Evolutionary conservation across 2,329 filamentous ascomycete genomes (phyloP).

Genomic region (Trichoderma asperellum): DNA sequence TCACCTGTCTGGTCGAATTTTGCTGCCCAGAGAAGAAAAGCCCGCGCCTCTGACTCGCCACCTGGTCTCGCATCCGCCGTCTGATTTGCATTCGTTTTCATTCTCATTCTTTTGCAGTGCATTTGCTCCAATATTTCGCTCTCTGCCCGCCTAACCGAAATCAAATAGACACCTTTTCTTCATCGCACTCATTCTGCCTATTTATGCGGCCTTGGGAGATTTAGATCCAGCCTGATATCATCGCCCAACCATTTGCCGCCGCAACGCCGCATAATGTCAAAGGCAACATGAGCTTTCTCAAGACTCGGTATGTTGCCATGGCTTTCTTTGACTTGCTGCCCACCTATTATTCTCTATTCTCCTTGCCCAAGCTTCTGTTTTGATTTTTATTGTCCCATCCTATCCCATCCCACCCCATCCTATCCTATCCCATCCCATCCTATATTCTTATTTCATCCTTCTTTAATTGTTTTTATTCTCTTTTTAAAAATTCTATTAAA

Average conservation of each 20-base stretch:
- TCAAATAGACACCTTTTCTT: neutral
- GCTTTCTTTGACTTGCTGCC: slow-evolving; percentile 31
- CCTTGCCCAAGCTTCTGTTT: neutral
- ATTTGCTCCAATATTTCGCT: neutral
- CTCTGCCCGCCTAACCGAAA: slow-evolving; percentile 2
- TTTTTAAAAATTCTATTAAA: neutral
- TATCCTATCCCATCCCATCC: no score
- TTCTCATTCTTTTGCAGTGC: neutral
- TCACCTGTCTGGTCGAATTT: slow-evolving; percentile 25
- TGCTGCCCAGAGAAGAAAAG: slow-evolving; percentile 14
- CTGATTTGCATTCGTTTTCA: neutral
- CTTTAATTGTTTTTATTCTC: neutral
- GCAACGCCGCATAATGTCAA: slow-evolving; percentile 41
- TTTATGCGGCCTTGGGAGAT: neutral
- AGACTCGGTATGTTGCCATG: slow-evolving; percentile 43
- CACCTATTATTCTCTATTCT: neutral
- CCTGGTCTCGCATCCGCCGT: neutral
- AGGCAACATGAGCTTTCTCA: slow-evolving; percentile 50
- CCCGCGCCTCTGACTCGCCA: neutral
- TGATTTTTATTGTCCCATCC: no score
- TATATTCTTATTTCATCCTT: neutral
- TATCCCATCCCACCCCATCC: no score
- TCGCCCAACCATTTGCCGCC: slow-evolving; percentile 22
- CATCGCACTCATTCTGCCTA: neutral
- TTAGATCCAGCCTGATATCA: slow-evolving; percentile 14